Percentiles rank a stretch among this genome's conserved stretches.
Conservation (phyloP, 2,329 filamentous ascomycete genomes). For the Diaporthe vexans region DNA sequence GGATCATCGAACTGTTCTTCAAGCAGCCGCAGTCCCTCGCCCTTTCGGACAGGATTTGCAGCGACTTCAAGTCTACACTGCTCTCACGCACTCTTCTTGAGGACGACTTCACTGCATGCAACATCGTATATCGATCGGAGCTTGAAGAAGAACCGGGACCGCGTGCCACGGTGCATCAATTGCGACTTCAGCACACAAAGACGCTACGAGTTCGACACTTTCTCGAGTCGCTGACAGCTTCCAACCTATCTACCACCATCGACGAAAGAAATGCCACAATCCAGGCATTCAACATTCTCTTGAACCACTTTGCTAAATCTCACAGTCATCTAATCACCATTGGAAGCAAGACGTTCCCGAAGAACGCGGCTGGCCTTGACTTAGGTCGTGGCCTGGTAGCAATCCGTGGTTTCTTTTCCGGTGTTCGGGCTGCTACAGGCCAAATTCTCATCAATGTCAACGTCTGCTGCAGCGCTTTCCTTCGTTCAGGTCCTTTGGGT, state of each 20-base stretch:
- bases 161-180: background rate
- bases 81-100: background rate
- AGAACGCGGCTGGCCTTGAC: slow-evolving; percentile 36
- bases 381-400: slow-evolving; percentile 48
- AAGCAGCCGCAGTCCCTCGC: background rate
- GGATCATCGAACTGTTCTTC: slow-evolving; percentile 26
- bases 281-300: slow-evolving; percentile 80
- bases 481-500: slow-evolving; percentile 45
- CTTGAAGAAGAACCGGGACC: background rate
- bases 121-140: slow-evolving; percentile 21
- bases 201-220: background rate
- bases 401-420: slow-evolving; percentile 52
- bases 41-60: background rate
- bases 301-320: slow-evolving; percentile 56
- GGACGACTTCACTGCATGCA: background rate
- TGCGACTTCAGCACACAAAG: background rate
- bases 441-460: slow-evolving; percentile 54
- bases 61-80: slow-evolving; percentile 26
- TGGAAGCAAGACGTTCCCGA: slow-evolving; percentile 49
- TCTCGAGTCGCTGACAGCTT: background rate
- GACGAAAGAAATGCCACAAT: slow-evolving; percentile 62
- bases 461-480: slow-evolving; percentile 52
- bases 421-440: slow-evolving; percentile 50
- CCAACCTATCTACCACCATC: background rate
- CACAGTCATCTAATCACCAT: slow-evolving; percentile 44